These are phyloP conservation scores for Talaromyces sp. DNA, from an alignment of 2,329 filamentous ascomycete genomes.

Conservation along the genomic window DNA sequence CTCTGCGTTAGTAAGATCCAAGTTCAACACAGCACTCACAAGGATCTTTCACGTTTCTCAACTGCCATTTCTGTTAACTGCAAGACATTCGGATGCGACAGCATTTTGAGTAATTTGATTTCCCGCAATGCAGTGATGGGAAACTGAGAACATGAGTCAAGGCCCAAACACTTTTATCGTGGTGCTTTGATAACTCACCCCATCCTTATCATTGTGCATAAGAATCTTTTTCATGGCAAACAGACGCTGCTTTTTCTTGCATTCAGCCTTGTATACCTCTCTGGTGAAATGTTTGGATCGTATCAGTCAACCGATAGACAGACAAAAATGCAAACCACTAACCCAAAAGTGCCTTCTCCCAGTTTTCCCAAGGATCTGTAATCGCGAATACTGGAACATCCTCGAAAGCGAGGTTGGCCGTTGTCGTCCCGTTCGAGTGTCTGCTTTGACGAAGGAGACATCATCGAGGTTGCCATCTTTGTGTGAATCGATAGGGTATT, in stretches of 20 bases:
- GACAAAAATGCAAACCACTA: constrained; percentile 23
- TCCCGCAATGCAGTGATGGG: constrained; percentile 97
- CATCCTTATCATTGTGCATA: constrained; percentile 99
- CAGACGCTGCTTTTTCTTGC: constrained; percentile 65
- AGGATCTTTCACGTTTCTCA: constrained; percentile 61
- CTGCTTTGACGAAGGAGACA: constrained; percentile 21
- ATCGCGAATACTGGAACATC: constrained; percentile 61
- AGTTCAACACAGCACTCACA: constrained; percentile 12
- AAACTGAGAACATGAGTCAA: constrained; percentile 52
- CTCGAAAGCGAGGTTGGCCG: constrained; percentile 62
- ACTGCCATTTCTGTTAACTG: constrained; percentile 94
- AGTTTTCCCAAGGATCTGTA: constrained; percentile 51
- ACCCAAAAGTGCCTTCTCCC: constrained; percentile 94
- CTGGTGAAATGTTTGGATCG: constrained; percentile 33
- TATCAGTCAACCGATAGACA: constrained; percentile 13
- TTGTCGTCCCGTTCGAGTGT: constrained; percentile 43
- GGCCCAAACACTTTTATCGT: background rate
- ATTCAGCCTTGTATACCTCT: constrained; percentile 86
- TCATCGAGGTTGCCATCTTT: constrained; percentile 28
- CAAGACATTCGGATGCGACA: constrained; percentile 87
- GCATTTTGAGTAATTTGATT: constrained; percentile 92
- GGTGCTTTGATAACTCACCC: constrained; percentile 48
- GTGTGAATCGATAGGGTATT: background rate
- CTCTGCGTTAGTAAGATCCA: constrained; percentile 15
- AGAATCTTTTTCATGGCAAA: constrained; percentile 97